Percentiles rank a stretch among this genome's conserved stretches.
Evolutionary conservation across 2,329 filamentous ascomycete genomes (phyloP).

Genomic region (Curvularia sp.): DNA sequence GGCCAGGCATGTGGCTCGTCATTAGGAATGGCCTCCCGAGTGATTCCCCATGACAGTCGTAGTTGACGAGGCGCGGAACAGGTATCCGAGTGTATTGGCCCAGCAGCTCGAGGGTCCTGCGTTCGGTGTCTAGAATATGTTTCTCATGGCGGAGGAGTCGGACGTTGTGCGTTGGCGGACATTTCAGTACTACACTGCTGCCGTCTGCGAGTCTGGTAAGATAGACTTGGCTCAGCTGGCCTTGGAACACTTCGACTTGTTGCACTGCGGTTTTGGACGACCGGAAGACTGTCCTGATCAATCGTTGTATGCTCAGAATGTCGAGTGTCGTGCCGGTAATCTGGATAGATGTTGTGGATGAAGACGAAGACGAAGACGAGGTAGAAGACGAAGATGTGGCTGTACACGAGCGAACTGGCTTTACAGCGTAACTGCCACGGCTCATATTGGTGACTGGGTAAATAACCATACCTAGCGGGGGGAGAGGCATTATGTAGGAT

Average conservation of each 20-base stretch:
- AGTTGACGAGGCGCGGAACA: constrained; percentile 51
- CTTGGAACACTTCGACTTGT: constrained; percentile 45
- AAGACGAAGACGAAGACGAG: constrained; percentile 33
- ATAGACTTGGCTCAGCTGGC: constrained; percentile 51
- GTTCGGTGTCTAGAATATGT: constrained; percentile 51
- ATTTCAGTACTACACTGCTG: constrained; percentile 52
- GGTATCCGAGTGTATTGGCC: constrained; percentile 46
- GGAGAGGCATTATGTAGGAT: constrained; percentile 47
- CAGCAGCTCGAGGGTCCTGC: constrained; percentile 49
- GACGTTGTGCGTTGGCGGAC: constrained; percentile 47
- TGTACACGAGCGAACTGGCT: constrained; percentile 33
- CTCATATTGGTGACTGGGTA: constrained; percentile 47
- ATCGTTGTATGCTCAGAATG: constrained; percentile 45
- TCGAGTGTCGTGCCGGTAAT: constrained; percentile 33
- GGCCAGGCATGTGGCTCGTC: constrained; percentile 44
- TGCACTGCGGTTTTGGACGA: constrained; percentile 43
- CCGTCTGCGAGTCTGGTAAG: constrained; percentile 51
- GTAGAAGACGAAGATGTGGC: constrained; percentile 37
- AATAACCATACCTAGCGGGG: constrained; percentile 44
- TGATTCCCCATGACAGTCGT: constrained; percentile 39
- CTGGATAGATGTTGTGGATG: constrained; percentile 36
- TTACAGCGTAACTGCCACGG: constrained; percentile 36
- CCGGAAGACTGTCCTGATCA: constrained; percentile 41
- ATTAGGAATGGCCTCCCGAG: constrained; percentile 46
- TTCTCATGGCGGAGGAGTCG: constrained; percentile 55